phyloP scores from a whole-genome alignment of 2,329 filamentous ascomycete species.

The Nemania diffusa region DNA sequence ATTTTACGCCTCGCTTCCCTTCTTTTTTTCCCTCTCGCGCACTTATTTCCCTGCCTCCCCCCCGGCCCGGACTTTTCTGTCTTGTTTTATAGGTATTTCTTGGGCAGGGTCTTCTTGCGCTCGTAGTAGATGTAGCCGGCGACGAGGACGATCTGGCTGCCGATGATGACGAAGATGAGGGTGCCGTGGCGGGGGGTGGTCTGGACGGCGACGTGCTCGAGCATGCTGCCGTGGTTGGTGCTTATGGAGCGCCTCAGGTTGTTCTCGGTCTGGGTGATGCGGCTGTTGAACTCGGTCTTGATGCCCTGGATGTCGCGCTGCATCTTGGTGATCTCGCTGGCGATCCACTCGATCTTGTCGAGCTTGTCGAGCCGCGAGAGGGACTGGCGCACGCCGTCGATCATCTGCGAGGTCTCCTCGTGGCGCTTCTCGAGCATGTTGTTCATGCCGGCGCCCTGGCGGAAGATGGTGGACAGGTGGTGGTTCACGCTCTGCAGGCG shows the following conservation, averaged over 20 bases:
- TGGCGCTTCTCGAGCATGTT: conserved; percentile 66
- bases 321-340: conserved; percentile 61
- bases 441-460: conserved; percentile 62
- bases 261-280: conserved; percentile 62
- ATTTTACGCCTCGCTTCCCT: conserved; percentile 19
- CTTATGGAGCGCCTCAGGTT: conserved; percentile 63
- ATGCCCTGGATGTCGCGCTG: conserved; percentile 69
- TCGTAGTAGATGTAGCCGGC: conserved; percentile 82
- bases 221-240: conserved; percentile 61
- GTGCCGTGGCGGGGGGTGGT: conserved; percentile 61
- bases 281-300: conserved; percentile 63
- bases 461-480: conserved; percentile 72
- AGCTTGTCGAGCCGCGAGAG: conserved; percentile 58
- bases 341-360: conserved; percentile 57
- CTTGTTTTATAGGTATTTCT: conserved; percentile 79
- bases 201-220: conserved; percentile 59
- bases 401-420: conserved; percentile 61
- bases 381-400: conserved; percentile 59
- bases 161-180: conserved; percentile 76
- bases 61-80: background rate
- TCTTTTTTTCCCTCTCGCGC: background rate
- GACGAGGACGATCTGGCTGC: conserved; percentile 77
- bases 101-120: conserved; percentile 80
- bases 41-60: background rate
- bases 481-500: conserved; percentile 80